phyloP scores from a whole-genome alignment of 805 yeast species.

The Candida maris region DNA sequence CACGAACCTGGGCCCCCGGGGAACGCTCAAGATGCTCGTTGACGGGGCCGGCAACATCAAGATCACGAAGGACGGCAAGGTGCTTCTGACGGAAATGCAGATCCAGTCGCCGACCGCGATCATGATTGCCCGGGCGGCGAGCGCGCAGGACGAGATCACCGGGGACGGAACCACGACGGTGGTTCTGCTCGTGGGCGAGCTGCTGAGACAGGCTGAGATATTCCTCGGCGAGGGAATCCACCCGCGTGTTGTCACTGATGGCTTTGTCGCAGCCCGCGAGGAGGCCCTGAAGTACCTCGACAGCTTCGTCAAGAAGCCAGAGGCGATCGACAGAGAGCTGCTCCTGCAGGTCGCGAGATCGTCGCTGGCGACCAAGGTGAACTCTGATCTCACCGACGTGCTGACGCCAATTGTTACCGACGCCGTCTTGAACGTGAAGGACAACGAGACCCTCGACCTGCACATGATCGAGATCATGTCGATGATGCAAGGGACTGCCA shows the following conservation, averaged over 20 bases:
- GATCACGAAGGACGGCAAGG: constrained; percentile 96
- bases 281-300: constrained; percentile 70
- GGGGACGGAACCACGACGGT: constrained; percentile 99
- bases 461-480: constrained; percentile 99
- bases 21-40: constrained; percentile 92
- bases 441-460: constrained; percentile 59
- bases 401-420: constrained; percentile 94
- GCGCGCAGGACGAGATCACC: constrained; percentile 98
- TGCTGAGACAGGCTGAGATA: constrained; percentile 91
- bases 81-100: constrained; percentile 91
- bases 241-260: constrained; percentile 91
- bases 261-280: constrained; percentile 86
- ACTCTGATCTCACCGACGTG: constrained; percentile 68
- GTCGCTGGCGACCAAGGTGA: constrained; percentile 83
- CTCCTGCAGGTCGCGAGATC: constrained; percentile 89
- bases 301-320: constrained; percentile 51
- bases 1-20: constrained; percentile 93
- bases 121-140: constrained; percentile 93
- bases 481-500: constrained; percentile 89
- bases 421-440: constrained; percentile 79
- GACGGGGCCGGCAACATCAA: constrained; percentile 96
- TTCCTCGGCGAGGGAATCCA: constrained; percentile 91
- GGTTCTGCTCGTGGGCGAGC: constrained; percentile 88
- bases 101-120: constrained; percentile 89
- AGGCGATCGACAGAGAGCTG: constrained; percentile 75